A percentile compares a stretch with the other conserved stretches of the same genome.
Evolutionary conservation across 352 stramenopile genomes (phyloP).

Genomic region (Globisporangium takayamanum): DNA sequence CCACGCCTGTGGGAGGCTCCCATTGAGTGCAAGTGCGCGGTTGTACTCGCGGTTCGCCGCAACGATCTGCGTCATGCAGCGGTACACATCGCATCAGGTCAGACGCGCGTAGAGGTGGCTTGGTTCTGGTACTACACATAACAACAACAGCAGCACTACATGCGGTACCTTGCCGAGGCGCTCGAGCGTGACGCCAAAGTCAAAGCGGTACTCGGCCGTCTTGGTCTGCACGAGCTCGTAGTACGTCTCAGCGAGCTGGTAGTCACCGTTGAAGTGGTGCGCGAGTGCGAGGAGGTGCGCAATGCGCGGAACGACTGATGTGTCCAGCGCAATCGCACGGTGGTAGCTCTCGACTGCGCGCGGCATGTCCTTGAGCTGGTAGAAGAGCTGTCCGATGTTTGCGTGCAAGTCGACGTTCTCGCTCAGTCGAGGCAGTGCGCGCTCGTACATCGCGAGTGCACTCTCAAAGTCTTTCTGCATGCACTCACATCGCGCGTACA

Average conservation of each 20-base stretch:
- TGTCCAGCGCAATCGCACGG: constrained; percentile 15
- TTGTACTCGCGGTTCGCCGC: constrained; percentile 40
- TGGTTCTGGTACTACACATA: too few relatives aligned
- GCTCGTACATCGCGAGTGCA: constrained; percentile 19
- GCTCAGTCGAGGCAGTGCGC: constrained; percentile 12
- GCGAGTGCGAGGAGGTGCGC: constrained; percentile 32
- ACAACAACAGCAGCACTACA: too few relatives aligned
- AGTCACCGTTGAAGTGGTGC: constrained; percentile 27
- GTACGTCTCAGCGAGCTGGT: constrained; percentile 20
- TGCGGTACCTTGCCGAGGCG: constrained; percentile 29
- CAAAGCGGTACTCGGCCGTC: constrained; percentile 37
- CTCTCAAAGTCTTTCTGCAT: constrained; percentile 17
- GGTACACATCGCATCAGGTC: not conserved
- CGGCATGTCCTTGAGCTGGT: constrained; percentile 18
- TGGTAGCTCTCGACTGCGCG: constrained; percentile 10
- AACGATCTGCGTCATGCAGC: constrained; percentile 22
- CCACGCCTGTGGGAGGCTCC: constrained; percentile 27
- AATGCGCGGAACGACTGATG: not conserved
- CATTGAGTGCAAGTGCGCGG: constrained; percentile 25
- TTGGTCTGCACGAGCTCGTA: constrained; percentile 18
- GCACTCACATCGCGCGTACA: not conserved
- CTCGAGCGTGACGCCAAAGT: constrained; percentile 47
- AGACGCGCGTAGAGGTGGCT: too few relatives aligned
- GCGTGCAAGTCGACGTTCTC: constrained; percentile 15
- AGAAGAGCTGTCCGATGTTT: constrained; percentile 30